Conservation (phyloP, 768 basidiomycete genomes). For the Tricholoma flavovirens region DNA sequence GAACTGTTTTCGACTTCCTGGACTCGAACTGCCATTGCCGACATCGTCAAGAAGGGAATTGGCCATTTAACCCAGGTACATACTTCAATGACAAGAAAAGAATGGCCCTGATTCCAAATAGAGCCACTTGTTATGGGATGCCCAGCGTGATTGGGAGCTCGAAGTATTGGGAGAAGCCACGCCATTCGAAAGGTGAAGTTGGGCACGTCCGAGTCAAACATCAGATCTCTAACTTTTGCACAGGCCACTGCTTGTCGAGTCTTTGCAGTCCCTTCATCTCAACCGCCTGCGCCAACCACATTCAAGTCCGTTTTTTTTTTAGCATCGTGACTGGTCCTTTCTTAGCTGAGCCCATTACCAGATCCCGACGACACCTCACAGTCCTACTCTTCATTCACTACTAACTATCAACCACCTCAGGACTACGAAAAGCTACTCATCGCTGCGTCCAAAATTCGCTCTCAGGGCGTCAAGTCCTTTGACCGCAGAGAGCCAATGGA, state of each 20-base stretch:
- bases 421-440: constrained; percentile 77
- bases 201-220: background rate
- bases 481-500: constrained; percentile 63
- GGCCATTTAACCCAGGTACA: constrained; percentile 61
- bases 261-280: constrained; percentile 56
- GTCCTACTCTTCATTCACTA: constrained; percentile 86
- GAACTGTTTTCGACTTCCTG: constrained; percentile 57
- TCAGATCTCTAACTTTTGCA: constrained; percentile 2
- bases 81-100: background rate
- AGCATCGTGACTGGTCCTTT: background rate
- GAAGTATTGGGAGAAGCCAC: constrained; percentile 49
- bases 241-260: constrained; percentile 40
- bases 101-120: constrained; percentile 22
- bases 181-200: constrained; percentile 38
- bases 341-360: constrained; percentile 22
- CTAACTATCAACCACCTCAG: constrained; percentile 62
- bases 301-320: constrained; percentile 42
- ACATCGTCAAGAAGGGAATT: constrained; percentile 50
- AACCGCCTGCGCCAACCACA: constrained; percentile 72
- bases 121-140: constrained; percentile 71
- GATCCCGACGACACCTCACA: constrained; percentile 79
- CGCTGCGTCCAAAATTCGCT: constrained; percentile 67
- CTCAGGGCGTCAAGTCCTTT: constrained; percentile 53
- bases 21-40: constrained; percentile 51
- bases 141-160: constrained; percentile 70